Base-by-base conservation (phyloP, 495 filamentous ascomycete genomes). In the Stereocaulon alpinum region DNA sequence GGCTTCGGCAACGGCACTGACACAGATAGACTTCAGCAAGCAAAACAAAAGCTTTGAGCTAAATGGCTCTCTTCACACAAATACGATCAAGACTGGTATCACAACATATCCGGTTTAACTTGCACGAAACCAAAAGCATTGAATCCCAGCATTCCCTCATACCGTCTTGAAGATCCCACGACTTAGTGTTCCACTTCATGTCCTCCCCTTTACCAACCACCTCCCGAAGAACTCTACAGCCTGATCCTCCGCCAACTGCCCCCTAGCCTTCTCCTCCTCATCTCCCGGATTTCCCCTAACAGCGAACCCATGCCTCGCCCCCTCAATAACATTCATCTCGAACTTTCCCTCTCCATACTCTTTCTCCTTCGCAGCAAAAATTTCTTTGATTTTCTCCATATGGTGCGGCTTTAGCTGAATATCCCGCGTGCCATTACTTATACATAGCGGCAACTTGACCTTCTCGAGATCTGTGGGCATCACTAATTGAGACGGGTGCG, bases 231-330 rank as follows among this genome's bases (percentile, higher is more conserved):
- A 86, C 6, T 65, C 63, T 15, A 85, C 71, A 4, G 81, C 81
- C 68, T 82, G 79, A 30, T 75, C 75, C 61, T 80, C 76, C 1
- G 78, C 72, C 47, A 75, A 66, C 48, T 66, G 65, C 6, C 69
- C 74, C 59, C 72, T 69, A 64, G 75, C 70, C 49, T 63, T 70
- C 65, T 81, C 72, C 53, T 68, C 56, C 54, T 72, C 63, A 64
- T 78, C 68, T 14, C 65, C 65, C 12, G 66, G 61, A 67, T 80
- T 73, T 24, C 72, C 76, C 42, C 80, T 67, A 5, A 85, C 69
- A 10, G 82, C 82, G 70, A 86, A 86, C 5, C 82, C 84, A 69
- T 74, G 83, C 60, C 73, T 76, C 6, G 81, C 82, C 9, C 82
- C 82, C 2, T 74, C 71, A 47, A 79, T 73, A 65, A 85, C 79